Evolutionary conservation across 805 yeast genomes (phyloP).

Genomic region (Spathaspora girioi): DNA sequence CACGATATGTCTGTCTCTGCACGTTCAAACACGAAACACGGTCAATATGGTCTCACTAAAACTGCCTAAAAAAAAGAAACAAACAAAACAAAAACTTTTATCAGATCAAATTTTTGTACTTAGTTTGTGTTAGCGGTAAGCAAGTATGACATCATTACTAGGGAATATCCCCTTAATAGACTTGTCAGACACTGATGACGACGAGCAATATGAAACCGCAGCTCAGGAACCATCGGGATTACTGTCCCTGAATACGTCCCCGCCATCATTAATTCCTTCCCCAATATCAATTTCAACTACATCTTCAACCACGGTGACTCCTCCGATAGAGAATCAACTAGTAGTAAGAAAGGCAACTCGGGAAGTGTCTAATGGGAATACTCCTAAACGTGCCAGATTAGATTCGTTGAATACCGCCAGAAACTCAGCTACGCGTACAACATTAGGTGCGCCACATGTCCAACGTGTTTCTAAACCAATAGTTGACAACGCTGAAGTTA

Average conservation of each 20-base stretch:
- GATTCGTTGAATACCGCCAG: background rate
- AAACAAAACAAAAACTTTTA: background rate
- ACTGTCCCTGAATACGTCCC: background rate
- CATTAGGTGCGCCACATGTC: background rate
- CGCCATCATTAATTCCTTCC: background rate
- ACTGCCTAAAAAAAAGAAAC: background rate
- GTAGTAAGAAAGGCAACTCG: background rate
- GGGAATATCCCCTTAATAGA: background rate
- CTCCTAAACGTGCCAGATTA: background rate
- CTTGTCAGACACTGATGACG: background rate
- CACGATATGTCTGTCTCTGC: too few species aligned
- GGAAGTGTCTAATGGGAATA: background rate
- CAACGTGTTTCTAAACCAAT: background rate
- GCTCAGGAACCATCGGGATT: background rate
- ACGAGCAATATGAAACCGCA: background rate
- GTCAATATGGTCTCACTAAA: too few species aligned
- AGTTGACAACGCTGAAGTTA: background rate
- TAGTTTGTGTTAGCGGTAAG: background rate
- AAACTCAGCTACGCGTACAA: background rate
- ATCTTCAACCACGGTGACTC: background rate
- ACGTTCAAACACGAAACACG: too few species aligned
- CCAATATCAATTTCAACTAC: background rate
- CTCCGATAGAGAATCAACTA: background rate
- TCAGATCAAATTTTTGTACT: background rate
- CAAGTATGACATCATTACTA: background rate